A percentile compares a stretch with the other conserved stretches of the same genome.
Conservation (phyloP, 1,284 basidiomycete species). For the Baeospora myosura region DNA sequence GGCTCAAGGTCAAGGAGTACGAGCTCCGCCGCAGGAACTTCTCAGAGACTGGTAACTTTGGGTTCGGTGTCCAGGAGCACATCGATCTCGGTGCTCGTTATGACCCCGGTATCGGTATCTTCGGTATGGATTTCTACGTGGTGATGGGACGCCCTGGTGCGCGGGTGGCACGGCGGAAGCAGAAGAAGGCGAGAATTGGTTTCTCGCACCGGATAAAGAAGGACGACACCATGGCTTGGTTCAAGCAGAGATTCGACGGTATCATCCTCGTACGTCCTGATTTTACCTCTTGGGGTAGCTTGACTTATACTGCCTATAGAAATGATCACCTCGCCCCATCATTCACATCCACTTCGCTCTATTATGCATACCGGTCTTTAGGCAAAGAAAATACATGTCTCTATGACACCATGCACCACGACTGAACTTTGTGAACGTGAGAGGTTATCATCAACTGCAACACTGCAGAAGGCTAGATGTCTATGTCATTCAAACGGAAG, state of each 20-base stretch:
- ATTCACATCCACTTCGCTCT: too few species aligned
- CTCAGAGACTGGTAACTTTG: constrained; percentile 97
- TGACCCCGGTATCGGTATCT: constrained; percentile 95
- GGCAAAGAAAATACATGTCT: too few species aligned
- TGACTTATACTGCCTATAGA: too few species aligned
- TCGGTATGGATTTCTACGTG: constrained; percentile 97
- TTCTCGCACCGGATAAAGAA: constrained; percentile 84
- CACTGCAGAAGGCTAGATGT: too few species aligned
- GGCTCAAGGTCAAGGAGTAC: constrained; percentile 99
- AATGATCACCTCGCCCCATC: too few species aligned
- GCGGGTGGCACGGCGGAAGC: constrained; percentile 89
- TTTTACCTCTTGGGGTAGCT: too few species aligned
- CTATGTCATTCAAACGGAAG: too few species aligned
- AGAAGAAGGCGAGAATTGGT: constrained; percentile 83
- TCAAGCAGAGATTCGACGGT: constrained; percentile 98
- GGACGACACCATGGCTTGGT: constrained; percentile 95
- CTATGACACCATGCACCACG: too few species aligned
- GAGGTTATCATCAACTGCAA: too few species aligned
- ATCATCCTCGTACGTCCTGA: constrained; percentile 77
- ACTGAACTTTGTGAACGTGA: too few species aligned
- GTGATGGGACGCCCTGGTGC: constrained; percentile 96
- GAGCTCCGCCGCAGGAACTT: constrained; percentile 92
- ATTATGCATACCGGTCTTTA: too few species aligned
- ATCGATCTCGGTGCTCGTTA: constrained; percentile 98
- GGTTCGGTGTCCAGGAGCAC: constrained; percentile 97